Base-by-base conservation (phyloP, 306 rosid genomes). In the Mimosa bimucronata region DNA sequence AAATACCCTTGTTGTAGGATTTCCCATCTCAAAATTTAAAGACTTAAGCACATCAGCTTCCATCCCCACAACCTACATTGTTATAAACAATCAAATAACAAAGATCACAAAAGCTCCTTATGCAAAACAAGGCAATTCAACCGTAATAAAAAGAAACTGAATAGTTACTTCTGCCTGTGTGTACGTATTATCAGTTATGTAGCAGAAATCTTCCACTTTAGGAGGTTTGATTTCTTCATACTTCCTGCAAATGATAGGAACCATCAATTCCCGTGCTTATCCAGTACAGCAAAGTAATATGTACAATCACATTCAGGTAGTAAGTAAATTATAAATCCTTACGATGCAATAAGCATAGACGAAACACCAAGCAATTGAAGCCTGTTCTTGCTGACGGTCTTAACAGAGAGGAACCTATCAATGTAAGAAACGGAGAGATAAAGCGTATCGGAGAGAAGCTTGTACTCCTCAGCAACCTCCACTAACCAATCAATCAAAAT, bases 141-240 rank as follows among this genome's bases (percentile, higher is more conserved):
- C 28, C 30, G 6, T 29, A 52, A 2, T n/a, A 6, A 53, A 61
- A 46, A 57, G 40, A 30, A n/a, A 69, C 30, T 1, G 29, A 45
- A 34, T 15, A 2, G 23, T 67, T 73, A 92, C 98, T 89, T 90
- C 94, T 0, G 75, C 82, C 44, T 72, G 86, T 21, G 77, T 76
- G 46, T 89, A 92, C 2, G 91, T 84, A 66, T 90, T 90, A 68
- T 92, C 94, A 3, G 91, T 89, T 4, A 88, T 89, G 70, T 76
- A 80, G 60, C 94, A 90, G 44, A 94, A 90, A 3, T 90, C 86
- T 78, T 94, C 94, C 34, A 89, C 89, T 4, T 87, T 83, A 2
- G 91, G 97, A 11, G 97, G 94, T 18, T 28, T 85, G 34, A 89
- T 91, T 83, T 92, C 98, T 80, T 91, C 97, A 81, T 92, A 92